phyloP scores from a whole-genome alignment of 139 green algal genomes.

The Coccomyxa sp. region DNA sequence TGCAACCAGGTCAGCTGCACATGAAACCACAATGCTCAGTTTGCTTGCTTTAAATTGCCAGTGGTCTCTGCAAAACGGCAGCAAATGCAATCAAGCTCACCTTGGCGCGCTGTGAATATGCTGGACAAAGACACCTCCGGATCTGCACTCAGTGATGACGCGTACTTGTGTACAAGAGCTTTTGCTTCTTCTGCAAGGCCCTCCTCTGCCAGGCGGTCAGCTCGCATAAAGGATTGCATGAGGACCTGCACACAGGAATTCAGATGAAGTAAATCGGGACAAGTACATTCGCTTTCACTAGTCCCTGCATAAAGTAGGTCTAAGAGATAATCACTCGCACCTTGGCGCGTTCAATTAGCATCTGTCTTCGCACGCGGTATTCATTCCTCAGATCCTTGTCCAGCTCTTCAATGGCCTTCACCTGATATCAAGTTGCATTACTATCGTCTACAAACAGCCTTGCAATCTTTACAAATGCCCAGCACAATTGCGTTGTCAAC shows the following conservation, averaged over 20 bases:
- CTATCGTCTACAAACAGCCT: not conserved
- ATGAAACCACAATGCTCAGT: not conserved
- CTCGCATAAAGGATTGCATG: slow-evolving; percentile 55
- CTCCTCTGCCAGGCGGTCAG: slow-evolving; percentile 28
- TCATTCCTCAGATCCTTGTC: slow-evolving; percentile 34
- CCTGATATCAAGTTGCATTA: slow-evolving; percentile 11
- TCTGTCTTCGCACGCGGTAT: slow-evolving; percentile 45
- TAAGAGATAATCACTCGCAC: slow-evolving; percentile 33
- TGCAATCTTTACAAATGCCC: not conserved
- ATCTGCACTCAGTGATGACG: slow-evolving; percentile 17
- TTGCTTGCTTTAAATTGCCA: not conserved
- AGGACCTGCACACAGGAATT: slow-evolving; percentile 24
- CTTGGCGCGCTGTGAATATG: slow-evolving; percentile 20
- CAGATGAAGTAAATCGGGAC: not conserved
- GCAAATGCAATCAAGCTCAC: not conserved
- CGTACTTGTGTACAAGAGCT: slow-evolving; percentile 14
- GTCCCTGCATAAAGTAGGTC: not conserved
- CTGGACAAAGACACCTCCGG: slow-evolving; percentile 26
- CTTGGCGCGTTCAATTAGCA: slow-evolving; percentile 62
- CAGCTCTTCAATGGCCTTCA: slow-evolving; percentile 33
- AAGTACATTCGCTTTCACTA: not conserved
- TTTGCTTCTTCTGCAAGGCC: slow-evolving; percentile 21
- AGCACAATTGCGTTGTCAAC: not conserved
- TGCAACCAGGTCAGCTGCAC: slow-evolving; percentile 31
- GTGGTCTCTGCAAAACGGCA: not conserved